Conservation (phyloP, 257 asterid species). For the Solanum appendiculatum region DNA sequence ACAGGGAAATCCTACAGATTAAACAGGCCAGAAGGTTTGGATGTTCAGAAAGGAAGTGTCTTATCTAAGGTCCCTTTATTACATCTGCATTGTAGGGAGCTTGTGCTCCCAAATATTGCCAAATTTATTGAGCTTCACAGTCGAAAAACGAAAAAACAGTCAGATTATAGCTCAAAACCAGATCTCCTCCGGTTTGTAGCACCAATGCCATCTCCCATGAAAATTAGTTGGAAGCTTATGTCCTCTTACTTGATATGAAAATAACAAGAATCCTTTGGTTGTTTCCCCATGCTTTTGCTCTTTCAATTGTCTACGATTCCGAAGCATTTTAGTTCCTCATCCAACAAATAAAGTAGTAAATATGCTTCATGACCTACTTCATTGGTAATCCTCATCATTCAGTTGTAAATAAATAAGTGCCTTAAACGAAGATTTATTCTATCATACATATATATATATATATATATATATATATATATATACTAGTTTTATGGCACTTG, state of each 20-base stretch:
- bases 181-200: slow-evolving; percentile 74
- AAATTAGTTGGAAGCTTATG: slow-evolving; percentile 93
- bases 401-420: no score
- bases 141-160: background rate
- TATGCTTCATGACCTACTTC: no score
- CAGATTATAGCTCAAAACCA: slow-evolving; percentile 27
- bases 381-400: no score
- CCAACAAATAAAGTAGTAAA: no score
- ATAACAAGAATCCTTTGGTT: background rate
- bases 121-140: slow-evolving; percentile 49
- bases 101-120: slow-evolving; percentile 72
- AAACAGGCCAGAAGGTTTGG: slow-evolving; percentile 77
- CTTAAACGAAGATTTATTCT: no score
- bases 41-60: slow-evolving; percentile 90
- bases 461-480: no score
- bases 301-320: no score
- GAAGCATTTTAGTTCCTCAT: no score
- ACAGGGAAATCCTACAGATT: slow-evolving; percentile 63
- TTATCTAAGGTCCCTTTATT: slow-evolving; percentile 77
- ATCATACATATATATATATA: no score
- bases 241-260: slow-evolving; percentile 39
- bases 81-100: slow-evolving; percentile 86
- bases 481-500: no score
- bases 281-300: no score
- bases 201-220: slow-evolving; percentile 88